These are phyloP conservation scores for Didymella exigua DNA, from an alignment of 2,329 filamentous ascomycete genomes.

Conservation along the genomic window DNA sequence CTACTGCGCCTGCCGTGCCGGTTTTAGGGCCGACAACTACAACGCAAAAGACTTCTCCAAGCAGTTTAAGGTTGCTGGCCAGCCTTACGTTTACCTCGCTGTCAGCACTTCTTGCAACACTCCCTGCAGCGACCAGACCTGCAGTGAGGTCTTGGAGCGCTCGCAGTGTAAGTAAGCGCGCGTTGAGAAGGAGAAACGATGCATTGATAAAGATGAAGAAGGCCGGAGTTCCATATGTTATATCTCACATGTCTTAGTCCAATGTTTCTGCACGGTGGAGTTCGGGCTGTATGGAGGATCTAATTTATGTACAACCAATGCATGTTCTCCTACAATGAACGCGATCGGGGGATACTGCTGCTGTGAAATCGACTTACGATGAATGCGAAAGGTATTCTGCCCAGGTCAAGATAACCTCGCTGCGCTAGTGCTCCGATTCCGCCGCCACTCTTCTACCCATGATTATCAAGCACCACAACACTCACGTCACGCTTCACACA, in stretches of 20 bases:
- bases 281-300: conserved; percentile 21
- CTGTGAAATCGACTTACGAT: too few species aligned
- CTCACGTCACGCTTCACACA: conserved; percentile 24
- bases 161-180: conserved; percentile 23
- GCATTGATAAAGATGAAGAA: background rate
- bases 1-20: conserved; percentile 40
- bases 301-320: conserved; percentile 22
- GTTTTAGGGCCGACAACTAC: conserved; percentile 25
- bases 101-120: conserved; percentile 29
- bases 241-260: conserved; percentile 8
- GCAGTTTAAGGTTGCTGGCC: conserved; percentile 34
- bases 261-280: conserved; percentile 15
- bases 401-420: conserved; percentile 13
- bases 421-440: conserved; percentile 29
- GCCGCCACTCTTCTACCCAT: conserved; percentile 33
- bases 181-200: background rate
- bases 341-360: background rate
- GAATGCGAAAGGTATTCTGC: background rate
- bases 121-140: conserved; percentile 28
- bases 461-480: conserved; percentile 42
- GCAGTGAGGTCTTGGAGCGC: conserved; percentile 31
- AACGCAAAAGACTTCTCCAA: conserved; percentile 35
- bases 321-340: conserved; percentile 6
- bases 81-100: conserved; percentile 35
- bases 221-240: background rate